These are phyloP conservation scores for Achaetomiella virescens DNA, from an alignment of 495 filamentous ascomycete genomes.

Conservation along the genomic window DNA sequence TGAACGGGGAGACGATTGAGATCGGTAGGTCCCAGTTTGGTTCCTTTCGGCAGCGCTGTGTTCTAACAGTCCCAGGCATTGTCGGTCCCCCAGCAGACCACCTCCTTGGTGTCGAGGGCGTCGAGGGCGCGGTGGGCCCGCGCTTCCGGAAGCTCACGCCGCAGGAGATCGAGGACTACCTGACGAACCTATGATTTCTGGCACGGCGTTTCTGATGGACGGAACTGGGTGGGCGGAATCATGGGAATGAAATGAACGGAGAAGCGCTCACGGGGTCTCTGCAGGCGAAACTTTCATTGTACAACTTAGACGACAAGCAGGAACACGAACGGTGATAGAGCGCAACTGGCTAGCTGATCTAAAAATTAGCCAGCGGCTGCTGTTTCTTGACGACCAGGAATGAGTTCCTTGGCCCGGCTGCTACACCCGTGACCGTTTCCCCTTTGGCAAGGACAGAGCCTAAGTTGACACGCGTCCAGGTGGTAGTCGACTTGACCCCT, in stretches of 20 bases:
- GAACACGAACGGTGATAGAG: conserved; percentile 8
- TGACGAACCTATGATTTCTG: conserved; percentile 77
- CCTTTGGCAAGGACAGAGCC: conserved; percentile 18
- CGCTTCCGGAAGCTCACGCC: conserved; percentile 94
- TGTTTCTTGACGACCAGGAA: conserved; percentile 32
- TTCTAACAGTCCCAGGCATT: conserved; percentile 54
- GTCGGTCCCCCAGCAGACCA: conserved; percentile 91
- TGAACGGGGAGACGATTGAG: conserved; percentile 98
- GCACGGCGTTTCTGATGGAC: conserved; percentile 11
- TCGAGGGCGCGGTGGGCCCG: conserved; percentile 81
- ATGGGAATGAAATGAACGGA: conserved; percentile 11
- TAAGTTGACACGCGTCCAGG: conserved; percentile 35
- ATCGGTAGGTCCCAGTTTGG: conserved; percentile 59
- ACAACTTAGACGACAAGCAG: conserved; percentile 14
- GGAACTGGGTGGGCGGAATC: conserved; percentile 12
- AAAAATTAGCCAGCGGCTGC: not conserved
- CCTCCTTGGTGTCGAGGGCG: conserved; percentile 86
- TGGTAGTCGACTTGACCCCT: conserved; percentile 6
- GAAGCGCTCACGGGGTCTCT: conserved; percentile 12
- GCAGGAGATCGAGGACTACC: conserved; percentile 97
- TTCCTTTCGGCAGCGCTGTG: not conserved
- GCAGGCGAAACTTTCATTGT: conserved; percentile 13
- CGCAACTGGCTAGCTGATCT: not conserved
- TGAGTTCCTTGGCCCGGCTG: conserved; percentile 41
- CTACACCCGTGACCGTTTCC: conserved; percentile 32